Conservation (phyloP, 1,284 basidiomycete species). For the Papiliotrema fonsecae region DNA sequence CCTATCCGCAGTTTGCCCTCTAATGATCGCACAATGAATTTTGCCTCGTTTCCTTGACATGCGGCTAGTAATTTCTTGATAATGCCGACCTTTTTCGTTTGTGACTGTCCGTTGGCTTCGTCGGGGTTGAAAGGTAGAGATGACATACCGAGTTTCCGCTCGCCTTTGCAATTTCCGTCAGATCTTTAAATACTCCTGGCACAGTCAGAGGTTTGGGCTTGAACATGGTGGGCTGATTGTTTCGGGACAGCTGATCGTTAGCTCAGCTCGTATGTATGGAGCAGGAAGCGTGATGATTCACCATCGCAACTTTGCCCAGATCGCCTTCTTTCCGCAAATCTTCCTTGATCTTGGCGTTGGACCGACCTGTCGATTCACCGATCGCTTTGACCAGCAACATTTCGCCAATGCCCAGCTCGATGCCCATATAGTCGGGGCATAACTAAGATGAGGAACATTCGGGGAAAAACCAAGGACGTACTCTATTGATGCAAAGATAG, state of each 20-base stretch:
- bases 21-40: slow-evolving; percentile 91
- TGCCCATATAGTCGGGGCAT: slow-evolving; percentile 90
- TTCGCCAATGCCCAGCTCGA: slow-evolving; percentile 96
- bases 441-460: slow-evolving; percentile 53
- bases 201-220: slow-evolving; percentile 88
- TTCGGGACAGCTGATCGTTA: slow-evolving; percentile 70
- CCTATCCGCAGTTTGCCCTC: slow-evolving; percentile 98
- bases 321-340: slow-evolving; percentile 94
- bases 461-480: slow-evolving; percentile 47
- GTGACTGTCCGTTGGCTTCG: slow-evolving; percentile 57
- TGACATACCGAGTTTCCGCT: slow-evolving; percentile 68
- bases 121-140: not conserved
- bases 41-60: slow-evolving; percentile 78
- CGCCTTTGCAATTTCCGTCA: slow-evolving; percentile 81
- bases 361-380: slow-evolving; percentile 87
- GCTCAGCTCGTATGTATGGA: not conserved
- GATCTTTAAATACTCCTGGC: slow-evolving; percentile 75
- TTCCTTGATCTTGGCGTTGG: slow-evolving; percentile 73
- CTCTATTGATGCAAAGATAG: slow-evolving; percentile 95
- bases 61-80: slow-evolving; percentile 92
- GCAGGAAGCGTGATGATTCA: slow-evolving; percentile 38
- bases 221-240: slow-evolving; percentile 90
- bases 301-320: slow-evolving; percentile 91
- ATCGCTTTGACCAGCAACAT: slow-evolving; percentile 93
- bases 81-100: slow-evolving; percentile 89